A percentile compares a stretch with the other conserved stretches of the same genome.
Evolutionary conservation across 306 rosid species (phyloP).

Genomic region (Herpetospermum pedunculosum): DNA sequence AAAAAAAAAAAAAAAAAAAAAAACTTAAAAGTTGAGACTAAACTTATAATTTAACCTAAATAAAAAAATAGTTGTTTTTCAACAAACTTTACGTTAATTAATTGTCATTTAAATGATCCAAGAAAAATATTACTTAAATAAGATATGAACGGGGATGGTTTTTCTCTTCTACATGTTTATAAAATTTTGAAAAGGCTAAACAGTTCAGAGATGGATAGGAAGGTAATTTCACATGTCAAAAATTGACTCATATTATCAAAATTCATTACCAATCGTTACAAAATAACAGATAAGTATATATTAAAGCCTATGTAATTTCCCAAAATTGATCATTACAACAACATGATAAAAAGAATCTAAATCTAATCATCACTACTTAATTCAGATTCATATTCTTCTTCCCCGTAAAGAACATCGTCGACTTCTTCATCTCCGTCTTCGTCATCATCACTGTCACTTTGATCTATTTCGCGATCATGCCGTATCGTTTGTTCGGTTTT

Average conservation of each 20-base stretch:
- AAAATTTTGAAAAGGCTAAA: neutral
- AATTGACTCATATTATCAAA: neutral
- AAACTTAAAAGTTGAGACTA: too few relatives aligned
- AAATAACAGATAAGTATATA: neutral
- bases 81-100: too few relatives aligned
- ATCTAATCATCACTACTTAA: constrained; percentile 60
- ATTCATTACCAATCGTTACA: neutral
- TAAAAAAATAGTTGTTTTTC: too few relatives aligned
- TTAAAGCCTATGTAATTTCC: neutral
- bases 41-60: too few relatives aligned
- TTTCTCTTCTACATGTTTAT: neutral
- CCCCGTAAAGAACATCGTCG: constrained; percentile 37
- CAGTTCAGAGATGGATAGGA: neutral
- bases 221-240: neutral
- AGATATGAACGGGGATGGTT: neutral
- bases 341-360: constrained; percentile 16
- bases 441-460: constrained; percentile 35
- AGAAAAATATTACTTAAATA: too few relatives aligned
- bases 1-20: too few relatives aligned
- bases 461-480: constrained; percentile 25
- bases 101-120: too few relatives aligned
- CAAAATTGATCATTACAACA: constrained; percentile 6
- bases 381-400: constrained; percentile 61
- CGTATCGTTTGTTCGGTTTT: constrained; percentile 15
- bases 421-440: constrained; percentile 39